A percentile compares a stretch with the other conserved stretches of the same genome.
These are phyloP conservation scores for Trichaptum fuscoviolaceum DNA, from an alignment of 768 basidiomycete genomes.

Conservation along the genomic window DNA sequence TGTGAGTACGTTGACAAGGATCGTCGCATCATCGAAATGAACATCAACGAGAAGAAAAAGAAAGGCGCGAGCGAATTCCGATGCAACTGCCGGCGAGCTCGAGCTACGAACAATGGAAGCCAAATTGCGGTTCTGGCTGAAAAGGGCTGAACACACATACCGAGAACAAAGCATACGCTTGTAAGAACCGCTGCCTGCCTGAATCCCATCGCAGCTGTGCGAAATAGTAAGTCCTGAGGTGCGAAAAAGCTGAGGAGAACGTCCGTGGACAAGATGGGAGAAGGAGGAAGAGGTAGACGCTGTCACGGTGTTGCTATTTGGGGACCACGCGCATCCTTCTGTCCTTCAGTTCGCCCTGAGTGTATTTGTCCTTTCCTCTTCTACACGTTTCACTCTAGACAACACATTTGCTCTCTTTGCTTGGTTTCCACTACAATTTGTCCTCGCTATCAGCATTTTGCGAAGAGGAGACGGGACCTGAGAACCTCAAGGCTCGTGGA, in stretches of 20 bases:
- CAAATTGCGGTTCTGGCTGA: not conserved
- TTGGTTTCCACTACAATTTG: not conserved
- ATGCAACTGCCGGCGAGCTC: not conserved
- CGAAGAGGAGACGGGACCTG: too few species aligned
- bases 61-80: not conserved
- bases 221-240: constrained; percentile 6
- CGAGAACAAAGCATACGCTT: constrained; percentile 86
- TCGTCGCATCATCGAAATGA: not conserved
- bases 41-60: not conserved
- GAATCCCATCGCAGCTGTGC: constrained; percentile 64
- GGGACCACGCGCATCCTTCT: constrained; percentile 5
- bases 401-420: too few species aligned
- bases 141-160: constrained; percentile 38
- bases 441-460: not conserved
- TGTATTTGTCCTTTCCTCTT: not conserved
- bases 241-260: constrained; percentile 6
- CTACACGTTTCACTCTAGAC: not conserved
- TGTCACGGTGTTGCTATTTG: constrained; percentile 8
- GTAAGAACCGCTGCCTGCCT: constrained; percentile 83
- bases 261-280: constrained; percentile 11
- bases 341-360: not conserved
- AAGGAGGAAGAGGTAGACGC: constrained; percentile 15
- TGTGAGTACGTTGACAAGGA: not conserved
- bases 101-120: not conserved
- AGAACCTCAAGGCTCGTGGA: too few species aligned